Conservation (phyloP, 2,329 filamentous ascomycete species). For the Alternaria sp. region DNA sequence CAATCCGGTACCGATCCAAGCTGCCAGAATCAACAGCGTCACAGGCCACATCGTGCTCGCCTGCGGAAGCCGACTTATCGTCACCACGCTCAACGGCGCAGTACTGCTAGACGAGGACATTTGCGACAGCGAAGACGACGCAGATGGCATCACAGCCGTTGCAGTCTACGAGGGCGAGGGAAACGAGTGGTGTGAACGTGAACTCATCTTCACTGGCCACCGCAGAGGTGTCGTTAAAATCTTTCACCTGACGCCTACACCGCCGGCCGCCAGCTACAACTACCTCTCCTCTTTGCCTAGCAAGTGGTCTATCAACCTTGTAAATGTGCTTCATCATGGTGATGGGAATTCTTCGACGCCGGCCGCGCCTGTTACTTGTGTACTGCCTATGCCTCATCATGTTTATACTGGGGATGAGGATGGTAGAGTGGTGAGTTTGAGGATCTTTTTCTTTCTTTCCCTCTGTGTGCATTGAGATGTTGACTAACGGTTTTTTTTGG, state of each 20-base stretch:
- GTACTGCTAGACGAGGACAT: constrained; percentile 83
- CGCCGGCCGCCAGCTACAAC: constrained; percentile 51
- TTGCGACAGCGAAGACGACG: constrained; percentile 68
- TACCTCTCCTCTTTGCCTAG: background rate
- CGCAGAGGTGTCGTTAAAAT: constrained; percentile 81
- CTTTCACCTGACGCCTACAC: constrained; percentile 64
- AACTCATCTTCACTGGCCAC: constrained; percentile 89
- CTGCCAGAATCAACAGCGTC: constrained; percentile 86
- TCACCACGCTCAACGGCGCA: constrained; percentile 90
- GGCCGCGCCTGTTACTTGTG: constrained; percentile 78
- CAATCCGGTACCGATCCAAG: constrained; percentile 61
- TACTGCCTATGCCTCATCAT: constrained; percentile 80
- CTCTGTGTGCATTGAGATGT: too few species aligned
- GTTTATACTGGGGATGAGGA: constrained; percentile 96
- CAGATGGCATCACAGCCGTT: constrained; percentile 78
- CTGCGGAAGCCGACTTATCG: constrained; percentile 73
- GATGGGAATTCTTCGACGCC: constrained; percentile 64
- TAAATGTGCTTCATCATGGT: constrained; percentile 82
- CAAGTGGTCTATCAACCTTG: constrained; percentile 77
- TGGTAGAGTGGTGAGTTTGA: constrained; percentile 70
- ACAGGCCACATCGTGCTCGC: constrained; percentile 90
- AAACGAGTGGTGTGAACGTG: constrained; percentile 90
- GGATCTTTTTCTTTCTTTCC: background rate
- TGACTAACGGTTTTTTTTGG: constrained; percentile 11
- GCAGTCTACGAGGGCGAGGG: constrained; percentile 92